Base-by-base conservation (phyloP, 345 rosid species). In the Geranium brycei region DNA sequence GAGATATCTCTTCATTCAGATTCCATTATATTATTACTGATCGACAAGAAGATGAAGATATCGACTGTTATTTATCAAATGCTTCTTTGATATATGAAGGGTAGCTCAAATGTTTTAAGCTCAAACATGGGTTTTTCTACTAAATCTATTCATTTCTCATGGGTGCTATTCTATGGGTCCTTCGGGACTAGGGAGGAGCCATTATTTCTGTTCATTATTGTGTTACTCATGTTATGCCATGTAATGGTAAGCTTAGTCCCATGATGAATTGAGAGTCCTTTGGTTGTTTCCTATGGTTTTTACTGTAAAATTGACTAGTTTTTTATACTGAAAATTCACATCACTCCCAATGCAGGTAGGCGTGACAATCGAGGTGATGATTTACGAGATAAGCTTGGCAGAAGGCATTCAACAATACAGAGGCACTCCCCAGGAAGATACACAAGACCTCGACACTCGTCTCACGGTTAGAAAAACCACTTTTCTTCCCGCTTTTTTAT, bases 341-440 rank as follows among this genome's bases (percentile, higher is more conserved):
- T 66, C 62, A 58, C 66, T 70, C 60, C n/a, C 66, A 41, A 61
- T 78, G 69, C 82, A 95, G 99, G 88, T 66, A 81, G 81, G 73
- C 74, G 73, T 35, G 85, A 76, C 71, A 62, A 75, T 80, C 71
- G 79, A 61, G 87, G 77, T 73, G 72, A 75, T 74, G 97, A 95
- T 79, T 79, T 91, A 78, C 87, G 99, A 79, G 76, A 78, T 77
- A 91, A 73, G 72, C 89, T 88, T 80, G 95, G 83, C 64, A 79
- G 78, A 71, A 92, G 87, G 66, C 72, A 69, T 68, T 91, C 95
- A 73, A 89, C 89, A 16, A 77, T 68, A 73, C 73, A 64, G 68
- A 87, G 80, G 68, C 72, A 77, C 75, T 80, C 97, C 62, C 75
- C 79, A 3, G 77, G 71, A 68, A 76, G 83, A 75, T 78, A 75